Base-by-base conservation (phyloP, 768 basidiomycete genomes). In the Boletus rubescentipes region DNA sequence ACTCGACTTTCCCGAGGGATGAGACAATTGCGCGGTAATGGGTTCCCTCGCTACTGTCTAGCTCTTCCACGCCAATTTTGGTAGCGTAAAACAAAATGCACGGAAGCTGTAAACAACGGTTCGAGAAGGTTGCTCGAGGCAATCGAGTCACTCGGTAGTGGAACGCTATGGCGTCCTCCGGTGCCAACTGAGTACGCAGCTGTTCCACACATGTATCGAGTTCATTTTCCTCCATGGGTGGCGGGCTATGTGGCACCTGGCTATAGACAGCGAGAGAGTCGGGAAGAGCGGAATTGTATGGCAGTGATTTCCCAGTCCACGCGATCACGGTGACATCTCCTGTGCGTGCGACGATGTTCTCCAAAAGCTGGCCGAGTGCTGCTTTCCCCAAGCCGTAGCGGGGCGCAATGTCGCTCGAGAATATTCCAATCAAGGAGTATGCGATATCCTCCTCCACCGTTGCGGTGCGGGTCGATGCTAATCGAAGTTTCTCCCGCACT, bases 251-350 rank as follows among this genome's bases (percentile, higher is more conserved):
- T 49, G 53, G 53, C 5, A 18, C 5, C 20, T 46, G 32, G 6
- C n/a, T 29, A 9, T 55, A 51, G 11, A 51, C 49, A 15, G 49
- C 26, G 23, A 55, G 35, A 18, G 54, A 39, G 21, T 14, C 18
- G 8, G 57, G 57, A 26, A 56, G 54, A 18, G 54, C 51, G n/a
- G 49, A 51, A 12, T 58, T 55, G 32, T 55, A 58, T 38, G 20
- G 11, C 4, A 35, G 44, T n/a, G 57, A 39, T 4, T 35, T 43
- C 15, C 57, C 57, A 12, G 31, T 35, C 57, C 57, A 58, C 16
- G 46, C 49, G 31, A 58, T 34, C 7, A 56, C 57, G 0, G 54
- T 51, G 4, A 58, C 35, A 11, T 47, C 57, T 10, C 45, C 54
- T 3, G 43, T 42, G 15, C 49, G 57, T 10, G 35, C 37, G 10